Evolutionary conservation across 768 basidiomycete genomes (phyloP), one percentile per base, ranked within the genome.

Genomic region (Russula earlei): DNA sequence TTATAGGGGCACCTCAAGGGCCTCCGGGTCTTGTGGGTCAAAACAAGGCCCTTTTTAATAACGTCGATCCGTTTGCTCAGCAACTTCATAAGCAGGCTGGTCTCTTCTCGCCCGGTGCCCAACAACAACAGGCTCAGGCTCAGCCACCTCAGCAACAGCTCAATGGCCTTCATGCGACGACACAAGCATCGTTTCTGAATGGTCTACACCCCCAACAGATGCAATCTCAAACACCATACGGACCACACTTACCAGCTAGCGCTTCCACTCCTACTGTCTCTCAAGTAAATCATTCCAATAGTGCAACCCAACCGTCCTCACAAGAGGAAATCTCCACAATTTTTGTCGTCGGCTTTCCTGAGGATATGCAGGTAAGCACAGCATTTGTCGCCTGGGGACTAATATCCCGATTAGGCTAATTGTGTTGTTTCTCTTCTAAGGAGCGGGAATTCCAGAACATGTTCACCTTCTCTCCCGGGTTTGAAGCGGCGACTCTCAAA

Each of bases 381-480:
- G 17, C 40, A 44, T 44, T 54, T 53, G 24, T 37, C 44, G 4
- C 29, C 25, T 58, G 43, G 33, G 33, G 54, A 58, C 40, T 60
- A 22, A 47, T 54, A 53, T 10, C 44, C 43, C 42, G 48, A 56
- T 57, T 45, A 20, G 20, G 51, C 61, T 42, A 22, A 52, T 61
- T 12, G 60, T 43, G 38, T 61, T 63, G 49, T 25, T 42, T 50
- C 45, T 45, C 36, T 41, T 52, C 25, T 4, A 63, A 97, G 93
- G 96, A 98, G 74, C 91, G 96, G 29, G 96, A 99, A 72, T 99
- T 98, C 70, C 91, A 95, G 70, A 97, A 97, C 68, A 95, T 99
- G 88, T 99, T 99, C 69, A 91, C 93, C 8, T 99, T 99, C 66
- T 91, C 90, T 3, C 73, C 80, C 1, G 96, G 93, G 11, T 99